A percentile compares a stretch with the other conserved stretches of the same genome.
These are phyloP conservation scores for Gypsophila paniculata DNA, from an alignment of 179 eudicot species.

Conservation along the genomic window DNA sequence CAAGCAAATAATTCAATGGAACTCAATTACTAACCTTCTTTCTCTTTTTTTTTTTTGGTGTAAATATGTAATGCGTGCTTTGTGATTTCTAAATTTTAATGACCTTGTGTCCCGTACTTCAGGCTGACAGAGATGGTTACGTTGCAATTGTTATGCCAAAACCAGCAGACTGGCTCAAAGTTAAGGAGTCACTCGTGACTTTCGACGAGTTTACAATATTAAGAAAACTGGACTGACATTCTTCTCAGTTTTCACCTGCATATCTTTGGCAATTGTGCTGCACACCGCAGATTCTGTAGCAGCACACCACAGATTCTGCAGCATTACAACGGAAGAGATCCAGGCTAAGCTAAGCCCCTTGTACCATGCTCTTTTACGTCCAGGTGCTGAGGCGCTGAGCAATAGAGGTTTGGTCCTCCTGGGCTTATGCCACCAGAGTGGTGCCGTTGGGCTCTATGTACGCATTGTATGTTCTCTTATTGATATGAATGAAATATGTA, in stretches of 20 bases:
- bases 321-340: constrained; percentile 4
- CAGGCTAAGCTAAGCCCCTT: constrained; percentile 15
- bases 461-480: not conserved
- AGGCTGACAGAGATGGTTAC: constrained; percentile 94
- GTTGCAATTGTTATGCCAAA: constrained; percentile 86
- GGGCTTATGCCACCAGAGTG: not conserved
- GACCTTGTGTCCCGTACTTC: constrained; percentile 16
- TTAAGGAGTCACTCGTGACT: constrained; percentile 49
- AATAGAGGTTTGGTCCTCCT: not conserved
- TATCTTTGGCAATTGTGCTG: not conserved
- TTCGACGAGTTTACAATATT: constrained; percentile 61
- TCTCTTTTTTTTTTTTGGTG: no score
- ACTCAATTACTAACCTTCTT: no score
- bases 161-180: constrained; percentile 86
- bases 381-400: not conserved
- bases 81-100: constrained; percentile 15
- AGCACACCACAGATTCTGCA: not conserved
- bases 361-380: constrained; percentile 6
- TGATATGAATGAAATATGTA: not conserved
- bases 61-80: not conserved
- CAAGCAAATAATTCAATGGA: not conserved
- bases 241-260: not conserved
- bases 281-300: not conserved
- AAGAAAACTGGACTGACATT: constrained; percentile 32
- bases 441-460: not conserved